Evolutionary conservation across 2,329 filamentous ascomycete genomes (phyloP).

Genomic region (Monosporascus ibericus): DNA sequence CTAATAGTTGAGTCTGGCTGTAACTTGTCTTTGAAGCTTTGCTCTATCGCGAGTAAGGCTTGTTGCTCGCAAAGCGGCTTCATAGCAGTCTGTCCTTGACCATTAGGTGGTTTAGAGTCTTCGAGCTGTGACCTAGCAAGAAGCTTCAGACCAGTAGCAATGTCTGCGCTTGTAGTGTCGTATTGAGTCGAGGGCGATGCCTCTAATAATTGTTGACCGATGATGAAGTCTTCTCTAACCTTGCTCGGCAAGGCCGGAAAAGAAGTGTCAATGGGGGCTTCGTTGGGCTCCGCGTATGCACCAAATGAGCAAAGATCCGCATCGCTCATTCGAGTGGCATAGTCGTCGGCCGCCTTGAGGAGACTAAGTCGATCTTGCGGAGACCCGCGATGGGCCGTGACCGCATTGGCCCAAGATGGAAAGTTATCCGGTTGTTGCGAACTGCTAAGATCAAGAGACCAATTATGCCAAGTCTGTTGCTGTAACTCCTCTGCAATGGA

Average conservation of each 20-base stretch:
- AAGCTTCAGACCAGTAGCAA: slow-evolving; percentile 28
- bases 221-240: slow-evolving; percentile 42
- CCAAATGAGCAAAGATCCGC: slow-evolving; percentile 55
- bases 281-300: slow-evolving; percentile 35
- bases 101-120: not conserved
- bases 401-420: slow-evolving; percentile 24
- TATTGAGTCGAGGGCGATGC: slow-evolving; percentile 30
- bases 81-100: not conserved
- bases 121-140: slow-evolving; percentile 21
- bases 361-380: slow-evolving; percentile 21
- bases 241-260: slow-evolving; percentile 48
- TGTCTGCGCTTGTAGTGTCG: slow-evolving; percentile 21
- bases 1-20: slow-evolving; percentile 26
- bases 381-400: slow-evolving; percentile 2
- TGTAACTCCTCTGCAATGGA: slow-evolving; percentile 57
- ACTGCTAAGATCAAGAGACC: slow-evolving; percentile 58
- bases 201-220: slow-evolving; percentile 44
- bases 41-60: slow-evolving; percentile 27
- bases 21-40: slow-evolving; percentile 24
- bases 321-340: slow-evolving; percentile 56
- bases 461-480: slow-evolving; percentile 60
- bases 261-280: slow-evolving; percentile 53
- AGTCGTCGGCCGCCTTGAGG: slow-evolving; percentile 46
- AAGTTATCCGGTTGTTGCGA: slow-evolving; percentile 42
- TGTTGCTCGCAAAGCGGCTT: slow-evolving; percentile 14